Evolutionary conservation across 352 stramenopile species (phyloP).

Genomic region (Globisporangium solare): DNA sequence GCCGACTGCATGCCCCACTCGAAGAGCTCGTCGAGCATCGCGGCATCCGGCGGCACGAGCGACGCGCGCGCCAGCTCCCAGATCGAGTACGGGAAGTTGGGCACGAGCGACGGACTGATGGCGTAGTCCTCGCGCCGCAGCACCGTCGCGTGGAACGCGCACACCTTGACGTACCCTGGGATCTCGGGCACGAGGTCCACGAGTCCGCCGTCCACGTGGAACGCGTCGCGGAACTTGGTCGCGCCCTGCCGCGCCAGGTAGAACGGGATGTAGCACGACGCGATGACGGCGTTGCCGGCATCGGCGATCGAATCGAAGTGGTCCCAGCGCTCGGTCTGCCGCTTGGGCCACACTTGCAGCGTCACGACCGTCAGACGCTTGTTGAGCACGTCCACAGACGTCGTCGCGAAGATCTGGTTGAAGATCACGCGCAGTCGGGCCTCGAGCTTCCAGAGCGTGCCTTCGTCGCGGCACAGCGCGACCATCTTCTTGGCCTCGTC

Average conservation of each 20-base stretch:
- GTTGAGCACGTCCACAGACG: conserved; percentile 35
- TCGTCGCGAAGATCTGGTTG: conserved; percentile 35
- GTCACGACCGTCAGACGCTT: conserved; percentile 62
- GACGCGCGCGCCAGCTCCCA: conserved; percentile 50
- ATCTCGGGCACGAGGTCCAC: conserved; percentile 67
- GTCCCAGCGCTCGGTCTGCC: conserved; percentile 42
- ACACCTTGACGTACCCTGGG: conserved; percentile 61
- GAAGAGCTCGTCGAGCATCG: conserved; percentile 67
- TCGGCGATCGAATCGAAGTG: conserved; percentile 57
- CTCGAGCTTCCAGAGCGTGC: conserved; percentile 71
- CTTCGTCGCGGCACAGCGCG: conserved; percentile 36
- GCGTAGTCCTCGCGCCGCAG: conserved; percentile 62
- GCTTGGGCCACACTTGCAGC: conserved; percentile 62
- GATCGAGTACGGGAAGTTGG: conserved; percentile 51
- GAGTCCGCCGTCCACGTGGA: conserved; percentile 68
- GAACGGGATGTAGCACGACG: conserved; percentile 76
- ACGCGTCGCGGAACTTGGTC: conserved; percentile 52
- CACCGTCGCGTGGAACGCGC: conserved; percentile 52
- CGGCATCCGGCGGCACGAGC: conserved; percentile 47
- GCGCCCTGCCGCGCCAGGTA: conserved; percentile 51
- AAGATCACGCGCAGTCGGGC: conserved; percentile 52
- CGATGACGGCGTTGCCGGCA: conserved; percentile 59
- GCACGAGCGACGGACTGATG: conserved; percentile 68
- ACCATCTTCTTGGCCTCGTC: conserved; percentile 58
- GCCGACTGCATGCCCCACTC: conserved; percentile 46